Conservation (phyloP, 805 yeast species). For the Wickerhamomyces pijperi region DNA sequence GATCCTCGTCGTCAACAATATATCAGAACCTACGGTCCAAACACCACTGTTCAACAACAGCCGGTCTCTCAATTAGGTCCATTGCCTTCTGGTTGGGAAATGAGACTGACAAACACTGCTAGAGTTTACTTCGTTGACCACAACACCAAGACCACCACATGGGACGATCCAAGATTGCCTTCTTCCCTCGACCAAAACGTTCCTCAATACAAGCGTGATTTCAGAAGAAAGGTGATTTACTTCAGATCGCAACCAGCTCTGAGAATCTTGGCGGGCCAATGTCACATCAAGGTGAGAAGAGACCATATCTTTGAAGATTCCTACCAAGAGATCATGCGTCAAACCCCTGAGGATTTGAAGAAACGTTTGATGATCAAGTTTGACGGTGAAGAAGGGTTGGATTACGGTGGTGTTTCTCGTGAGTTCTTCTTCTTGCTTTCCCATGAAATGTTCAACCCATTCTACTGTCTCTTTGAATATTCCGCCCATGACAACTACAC, state of each 20-base stretch:
- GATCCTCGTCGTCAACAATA: constrained; percentile 99
- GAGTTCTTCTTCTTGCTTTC: constrained; percentile 94
- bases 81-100: constrained; percentile 98
- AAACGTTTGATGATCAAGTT: constrained; percentile 96
- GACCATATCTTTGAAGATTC: constrained; percentile 95
- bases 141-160: constrained; percentile 96
- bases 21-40: constrained; percentile 86
- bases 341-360: constrained; percentile 95
- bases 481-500: constrained; percentile 98
- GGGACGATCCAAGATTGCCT: constrained; percentile 99
- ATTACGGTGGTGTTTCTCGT: constrained; percentile 98
- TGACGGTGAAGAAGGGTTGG: constrained; percentile 99
- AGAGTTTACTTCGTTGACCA: constrained; percentile 98
- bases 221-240: constrained; percentile 92
- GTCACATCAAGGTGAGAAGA: constrained; percentile 96
- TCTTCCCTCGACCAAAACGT: constrained; percentile 95
- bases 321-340: constrained; percentile 97
- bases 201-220: constrained; percentile 98
- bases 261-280: constrained; percentile 95
- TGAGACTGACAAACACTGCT: constrained; percentile 97
- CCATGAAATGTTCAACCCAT: constrained; percentile 98
- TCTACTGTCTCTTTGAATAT: constrained; percentile 93
- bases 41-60: constrained; percentile 91
- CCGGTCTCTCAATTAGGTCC: constrained; percentile 97
- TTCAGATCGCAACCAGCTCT: constrained; percentile 97